Conservation (phyloP, 1,284 basidiomycete genomes). For the Cutaneotrichosporon mucoides region DNA sequence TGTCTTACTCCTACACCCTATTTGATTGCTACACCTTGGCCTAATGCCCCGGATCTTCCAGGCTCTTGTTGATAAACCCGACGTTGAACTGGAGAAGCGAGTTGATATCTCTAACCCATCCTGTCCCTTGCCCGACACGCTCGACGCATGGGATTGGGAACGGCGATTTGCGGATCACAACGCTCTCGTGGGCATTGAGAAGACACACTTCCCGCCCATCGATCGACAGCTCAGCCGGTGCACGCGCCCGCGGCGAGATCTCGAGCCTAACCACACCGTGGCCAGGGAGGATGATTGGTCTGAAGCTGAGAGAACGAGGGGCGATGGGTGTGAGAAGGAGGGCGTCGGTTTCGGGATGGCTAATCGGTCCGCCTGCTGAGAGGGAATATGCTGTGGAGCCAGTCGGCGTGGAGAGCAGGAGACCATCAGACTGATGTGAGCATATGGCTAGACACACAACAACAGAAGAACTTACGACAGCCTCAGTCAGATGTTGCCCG, state of each 20-base stretch:
- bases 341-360: constrained; percentile 86
- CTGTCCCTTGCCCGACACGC: constrained; percentile 77
- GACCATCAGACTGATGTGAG: constrained; percentile 73
- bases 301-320: constrained; percentile 85
- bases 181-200: constrained; percentile 75
- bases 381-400: constrained; percentile 96
- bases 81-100: constrained; percentile 86
- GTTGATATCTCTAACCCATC: constrained; percentile 96
- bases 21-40: no score
- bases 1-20: no score
- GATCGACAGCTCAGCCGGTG: constrained; percentile 84
- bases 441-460: neutral
- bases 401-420: constrained; percentile 93
- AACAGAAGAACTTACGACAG: constrained; percentile 63
- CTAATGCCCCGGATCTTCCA: constrained; percentile 6
- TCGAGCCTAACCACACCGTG: constrained; percentile 62
- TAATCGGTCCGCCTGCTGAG: constrained; percentile 92
- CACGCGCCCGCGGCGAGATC: constrained; percentile 80
- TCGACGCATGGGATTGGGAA: constrained; percentile 92
- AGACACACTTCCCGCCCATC: constrained; percentile 81
- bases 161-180: constrained; percentile 77
- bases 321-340: constrained; percentile 92
- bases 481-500: constrained; percentile 89
- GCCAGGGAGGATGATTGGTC: constrained; percentile 81
- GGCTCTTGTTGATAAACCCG: constrained; percentile 75